Base-by-base conservation (phyloP, 768 basidiomycete genomes). In the Tulasnella sp. region DNA sequence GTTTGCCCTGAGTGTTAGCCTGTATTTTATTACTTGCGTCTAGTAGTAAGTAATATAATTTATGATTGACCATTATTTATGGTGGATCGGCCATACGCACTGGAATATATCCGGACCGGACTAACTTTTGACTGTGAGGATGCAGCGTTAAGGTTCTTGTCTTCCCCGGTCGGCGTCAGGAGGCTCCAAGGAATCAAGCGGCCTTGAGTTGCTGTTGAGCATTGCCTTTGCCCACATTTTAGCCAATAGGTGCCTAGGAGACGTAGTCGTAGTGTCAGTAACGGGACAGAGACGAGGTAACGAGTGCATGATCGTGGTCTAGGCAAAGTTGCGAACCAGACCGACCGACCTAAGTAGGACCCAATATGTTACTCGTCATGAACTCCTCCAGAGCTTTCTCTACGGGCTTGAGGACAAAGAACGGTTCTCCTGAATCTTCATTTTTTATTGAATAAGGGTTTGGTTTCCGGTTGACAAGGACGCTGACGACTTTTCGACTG, bases 361-460 rank as follows among this genome's bases (percentile, higher is more conserved):
- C 81, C 17, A 97, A 88, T 31, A 99, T 85, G 83, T 92, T n/a
- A n/a, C n/a, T 94, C 0, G 97, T 99, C 78, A 96, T 92, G 78
- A 99, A 89, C 82, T 96, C 93, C n/a, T n/a, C n/a, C n/a, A 97
- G 97, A 38, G 99, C 91, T 76, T 98, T 95, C 49, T 91, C 93
- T 49, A 96, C 93, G 0, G 97, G 98, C 83, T 99, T 96, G 79
- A 99, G 94, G 52, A 99, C 92, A n/a, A 81, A 99, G 86, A 99
- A 99, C 0, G 96, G 97, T 84, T 99, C 97, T 5, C 97, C 97
- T 1, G 97, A n/a, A n/a, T n/a, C n/a, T n/a, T n/a, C n/a, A n/a
- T n/a, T n/a, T n/a, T n/a, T n/a, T n/a, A n/a, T n/a, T n/a, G n/a
- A n/a, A n/a, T n/a, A n/a, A n/a, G n/a, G n/a, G n/a, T n/a, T n/a